Conservation (phyloP, 768 basidiomycete genomes). For the Lentinula lateritia region DNA sequence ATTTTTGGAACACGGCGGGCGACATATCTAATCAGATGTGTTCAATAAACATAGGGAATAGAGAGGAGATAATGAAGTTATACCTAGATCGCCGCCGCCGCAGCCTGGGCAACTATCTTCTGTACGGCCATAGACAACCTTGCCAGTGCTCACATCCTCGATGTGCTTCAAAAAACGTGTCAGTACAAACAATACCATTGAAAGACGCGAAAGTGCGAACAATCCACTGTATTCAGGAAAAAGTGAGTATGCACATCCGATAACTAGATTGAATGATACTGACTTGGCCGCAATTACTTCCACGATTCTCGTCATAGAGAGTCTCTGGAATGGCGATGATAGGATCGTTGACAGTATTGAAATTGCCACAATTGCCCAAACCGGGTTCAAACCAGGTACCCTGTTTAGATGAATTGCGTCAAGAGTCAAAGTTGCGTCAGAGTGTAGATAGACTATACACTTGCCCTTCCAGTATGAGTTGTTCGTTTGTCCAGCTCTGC, state of each 20-base stretch:
- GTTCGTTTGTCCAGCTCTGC: slow-evolving; percentile 42
- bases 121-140: not conserved
- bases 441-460: slow-evolving; percentile 15
- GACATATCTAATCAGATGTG: slow-evolving; percentile 1
- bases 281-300: slow-evolving; percentile 59
- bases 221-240: not conserved
- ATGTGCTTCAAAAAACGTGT: not conserved
- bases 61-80: not conserved
- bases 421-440: too few species aligned
- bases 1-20: not conserved
- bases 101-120: slow-evolving; percentile 1
- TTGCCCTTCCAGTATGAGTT: slow-evolving; percentile 52
- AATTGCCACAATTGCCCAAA: slow-evolving; percentile 58
- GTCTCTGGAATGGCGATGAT: slow-evolving; percentile 58
- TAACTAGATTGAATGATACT: slow-evolving; percentile 11
- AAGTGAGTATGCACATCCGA: slow-evolving; percentile 3
- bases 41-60: not conserved
- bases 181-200: not conserved
- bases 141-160: not conserved
- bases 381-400: slow-evolving; percentile 65
- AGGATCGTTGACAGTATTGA: slow-evolving; percentile 39
- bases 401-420: slow-evolving; percentile 23
- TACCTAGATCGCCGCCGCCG: slow-evolving; percentile 5
- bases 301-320: slow-evolving; percentile 46
- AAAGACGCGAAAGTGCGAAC: not conserved